phyloP scores from a whole-genome alignment of 768 basidiomycete species.

The Mycena venus region DNA sequence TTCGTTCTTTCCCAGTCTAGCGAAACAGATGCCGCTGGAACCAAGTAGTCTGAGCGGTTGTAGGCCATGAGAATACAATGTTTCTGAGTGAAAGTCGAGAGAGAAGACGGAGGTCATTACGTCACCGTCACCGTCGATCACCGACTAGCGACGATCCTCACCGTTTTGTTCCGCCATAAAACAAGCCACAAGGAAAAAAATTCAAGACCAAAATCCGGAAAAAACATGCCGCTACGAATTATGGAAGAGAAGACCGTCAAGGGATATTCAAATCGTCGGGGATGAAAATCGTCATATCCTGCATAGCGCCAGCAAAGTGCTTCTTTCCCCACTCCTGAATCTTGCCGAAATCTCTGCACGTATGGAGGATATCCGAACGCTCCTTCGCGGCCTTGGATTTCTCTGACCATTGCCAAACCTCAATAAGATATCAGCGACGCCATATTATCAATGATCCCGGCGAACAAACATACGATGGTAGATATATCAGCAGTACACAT shows the following conservation, averaged over 20 bases:
- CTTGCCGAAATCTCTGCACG: constrained; percentile 36
- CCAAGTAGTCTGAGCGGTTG: too few species aligned
- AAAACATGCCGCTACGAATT: neutral
- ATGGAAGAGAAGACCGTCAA: neutral
- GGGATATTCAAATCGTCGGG: constrained; percentile 31
- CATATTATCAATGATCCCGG: neutral
- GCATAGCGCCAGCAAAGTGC: constrained; percentile 32
- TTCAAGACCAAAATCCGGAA: neutral
- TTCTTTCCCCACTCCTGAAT: constrained; percentile 31
- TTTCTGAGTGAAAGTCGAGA: too few species aligned
- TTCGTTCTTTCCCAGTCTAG: constrained; percentile 19
- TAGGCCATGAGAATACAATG: too few species aligned
- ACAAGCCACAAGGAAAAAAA: neutral
- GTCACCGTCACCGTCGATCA: too few species aligned
- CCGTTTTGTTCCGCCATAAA: too few species aligned
- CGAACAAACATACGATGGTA: constrained; percentile 28
- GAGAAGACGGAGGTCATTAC: too few species aligned
- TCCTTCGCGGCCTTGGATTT: constrained; percentile 34
- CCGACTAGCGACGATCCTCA: too few species aligned
- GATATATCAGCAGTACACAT: constrained; percentile 40
- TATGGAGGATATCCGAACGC: constrained; percentile 39
- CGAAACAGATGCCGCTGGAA: too few species aligned
- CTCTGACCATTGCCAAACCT: constrained; percentile 43
- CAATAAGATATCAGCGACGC: neutral
- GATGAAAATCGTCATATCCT: constrained; percentile 40